These are phyloP conservation scores for Draba incana DNA, from an alignment of 345 rosid genomes.

Conservation along the genomic window DNA sequence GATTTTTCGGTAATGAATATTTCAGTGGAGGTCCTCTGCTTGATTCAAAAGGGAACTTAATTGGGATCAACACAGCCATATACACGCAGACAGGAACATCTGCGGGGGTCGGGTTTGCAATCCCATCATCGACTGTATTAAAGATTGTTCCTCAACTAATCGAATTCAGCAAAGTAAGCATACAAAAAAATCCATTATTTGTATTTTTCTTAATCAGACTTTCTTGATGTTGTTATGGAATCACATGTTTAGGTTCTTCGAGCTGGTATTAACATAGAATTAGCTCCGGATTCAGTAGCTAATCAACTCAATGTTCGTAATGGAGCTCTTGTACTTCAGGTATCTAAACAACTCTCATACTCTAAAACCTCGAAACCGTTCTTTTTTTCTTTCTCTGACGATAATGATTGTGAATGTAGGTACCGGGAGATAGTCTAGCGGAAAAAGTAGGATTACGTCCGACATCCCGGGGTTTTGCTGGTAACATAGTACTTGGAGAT, in stretches of 20 bases:
- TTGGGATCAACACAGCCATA: slow-evolving; percentile 95
- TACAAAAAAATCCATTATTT: not conserved
- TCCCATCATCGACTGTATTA: slow-evolving; percentile 85
- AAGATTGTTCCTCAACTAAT: slow-evolving; percentile 94
- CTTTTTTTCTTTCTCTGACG: slow-evolving; percentile 43
- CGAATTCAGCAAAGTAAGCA: slow-evolving; percentile 76
- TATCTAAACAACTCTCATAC: slow-evolving; percentile 26
- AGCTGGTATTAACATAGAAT: slow-evolving; percentile 79
- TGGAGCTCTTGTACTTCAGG: slow-evolving; percentile 92
- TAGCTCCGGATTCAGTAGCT: slow-evolving; percentile 87
- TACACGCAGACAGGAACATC: slow-evolving; percentile 96
- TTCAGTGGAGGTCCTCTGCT: slow-evolving; percentile 93
- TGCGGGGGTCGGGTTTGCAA: slow-evolving; percentile 97
- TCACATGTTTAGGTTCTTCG: slow-evolving; percentile 63
- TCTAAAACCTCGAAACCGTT: not conserved
- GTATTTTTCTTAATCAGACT: not conserved
- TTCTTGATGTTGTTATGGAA: slow-evolving; percentile 19
- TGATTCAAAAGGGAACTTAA: slow-evolving; percentile 85
- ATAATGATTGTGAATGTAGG: slow-evolving; percentile 53
- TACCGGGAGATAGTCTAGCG: slow-evolving; percentile 70
- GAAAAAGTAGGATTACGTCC: slow-evolving; percentile 79
- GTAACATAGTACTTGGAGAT: slow-evolving; percentile 50
- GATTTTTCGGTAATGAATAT: slow-evolving; percentile 19
- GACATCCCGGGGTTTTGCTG: slow-evolving; percentile 84
- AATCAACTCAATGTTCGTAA: slow-evolving; percentile 89